Percentiles rank a stretch among this genome's conserved stretches.
Conservation (phyloP, 352 stramenopile genomes). For the Globisporangium iwayamae region DNA sequence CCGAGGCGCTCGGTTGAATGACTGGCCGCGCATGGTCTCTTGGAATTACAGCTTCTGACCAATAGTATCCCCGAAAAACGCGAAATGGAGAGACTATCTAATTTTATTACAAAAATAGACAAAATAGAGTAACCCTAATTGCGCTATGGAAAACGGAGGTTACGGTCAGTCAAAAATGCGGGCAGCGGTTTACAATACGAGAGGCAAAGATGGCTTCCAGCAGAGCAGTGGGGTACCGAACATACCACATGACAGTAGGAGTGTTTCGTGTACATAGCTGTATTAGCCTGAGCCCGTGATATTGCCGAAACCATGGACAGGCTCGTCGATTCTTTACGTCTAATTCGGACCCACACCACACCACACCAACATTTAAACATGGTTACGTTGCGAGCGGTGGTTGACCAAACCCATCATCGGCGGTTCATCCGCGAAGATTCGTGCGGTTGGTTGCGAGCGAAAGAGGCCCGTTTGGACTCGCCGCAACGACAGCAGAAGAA, state of each 20-base stretch:
- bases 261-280: background rate
- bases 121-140: background rate
- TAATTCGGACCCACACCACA: background rate
- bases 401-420: background rate
- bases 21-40: conserved; percentile 2
- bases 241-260: no score
- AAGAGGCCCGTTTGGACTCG: background rate
- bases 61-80: background rate
- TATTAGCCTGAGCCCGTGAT: no score
- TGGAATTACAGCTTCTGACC: background rate
- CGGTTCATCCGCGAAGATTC: conserved; percentile 1
- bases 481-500: background rate
- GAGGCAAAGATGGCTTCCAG: background rate
- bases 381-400: background rate
- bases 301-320: no score
- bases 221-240: background rate
- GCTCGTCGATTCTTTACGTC: background rate
- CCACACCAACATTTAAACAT: background rate
- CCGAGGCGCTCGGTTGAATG: background rate
- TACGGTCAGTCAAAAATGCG: background rate
- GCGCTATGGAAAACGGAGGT: background rate
- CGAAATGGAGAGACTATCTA: background rate
- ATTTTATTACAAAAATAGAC: background rate
- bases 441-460: background rate
- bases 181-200: background rate